phyloP scores from a whole-genome alignment of 78 protist genomes.

The Dictyostelium purpureum region DNA sequence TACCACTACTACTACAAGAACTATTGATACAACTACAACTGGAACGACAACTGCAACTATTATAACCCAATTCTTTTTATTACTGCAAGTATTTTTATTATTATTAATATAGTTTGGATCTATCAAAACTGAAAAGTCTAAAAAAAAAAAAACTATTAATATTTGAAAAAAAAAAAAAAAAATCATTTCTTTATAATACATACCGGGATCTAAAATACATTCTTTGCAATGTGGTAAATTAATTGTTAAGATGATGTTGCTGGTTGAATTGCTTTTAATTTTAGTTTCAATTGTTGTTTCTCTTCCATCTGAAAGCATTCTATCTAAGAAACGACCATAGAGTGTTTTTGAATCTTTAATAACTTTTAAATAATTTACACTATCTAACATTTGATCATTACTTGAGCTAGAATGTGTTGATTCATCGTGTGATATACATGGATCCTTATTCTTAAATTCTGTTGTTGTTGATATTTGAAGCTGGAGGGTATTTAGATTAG shows the following conservation, averaged over 20 bases:
- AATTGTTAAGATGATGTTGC: background rate
- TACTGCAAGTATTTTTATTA: background rate
- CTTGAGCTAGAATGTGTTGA: too few species aligned
- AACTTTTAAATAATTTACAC: slow-evolving; percentile 3
- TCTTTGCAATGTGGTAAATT: background rate
- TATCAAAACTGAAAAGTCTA: background rate
- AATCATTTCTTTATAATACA: background rate
- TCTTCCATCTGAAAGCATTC: background rate
- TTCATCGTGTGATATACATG: too few species aligned
- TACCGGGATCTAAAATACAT: slow-evolving; percentile 8
- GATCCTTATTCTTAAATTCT: too few species aligned
- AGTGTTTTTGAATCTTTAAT: background rate
- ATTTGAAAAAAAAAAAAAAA: background rate
- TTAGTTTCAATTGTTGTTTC: background rate
- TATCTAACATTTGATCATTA: too few species aligned
- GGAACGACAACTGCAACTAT: slow-evolving; percentile 3
- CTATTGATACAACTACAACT: background rate
- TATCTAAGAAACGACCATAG: background rate
- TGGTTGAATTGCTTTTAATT: background rate
- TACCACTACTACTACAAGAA: background rate
- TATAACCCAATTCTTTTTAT: background rate
- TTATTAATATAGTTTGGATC: background rate
- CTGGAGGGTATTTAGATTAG: background rate
- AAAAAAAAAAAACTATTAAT: background rate
- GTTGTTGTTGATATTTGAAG: background rate